A percentile compares a stretch with the other conserved stretches of the same genome.
Conservation (phyloP, 2,329 filamentous ascomycete genomes). For the Eutypa lata region DNA sequence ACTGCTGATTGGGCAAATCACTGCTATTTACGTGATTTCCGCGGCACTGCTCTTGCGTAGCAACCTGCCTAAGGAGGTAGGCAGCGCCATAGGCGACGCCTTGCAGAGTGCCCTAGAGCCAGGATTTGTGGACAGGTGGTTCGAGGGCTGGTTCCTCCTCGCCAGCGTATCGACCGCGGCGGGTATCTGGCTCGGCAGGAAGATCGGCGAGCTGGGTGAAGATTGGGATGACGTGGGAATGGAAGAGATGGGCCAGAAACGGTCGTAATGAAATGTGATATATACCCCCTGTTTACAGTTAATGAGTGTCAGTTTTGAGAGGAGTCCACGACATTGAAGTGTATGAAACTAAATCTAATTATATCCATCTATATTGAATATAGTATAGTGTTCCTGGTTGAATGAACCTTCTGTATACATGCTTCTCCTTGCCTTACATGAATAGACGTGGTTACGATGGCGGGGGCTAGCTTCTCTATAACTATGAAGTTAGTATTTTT, state of each 20-base stretch:
- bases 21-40: conserved; percentile 81
- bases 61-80: conserved; percentile 74
- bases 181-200: conserved; percentile 72
- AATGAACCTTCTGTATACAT: no score
- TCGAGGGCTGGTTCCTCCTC: conserved; percentile 79
- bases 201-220: conserved; percentile 50
- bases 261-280: conserved; percentile 44
- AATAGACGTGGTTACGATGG: no score
- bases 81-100: conserved; percentile 73
- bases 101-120: conserved; percentile 73
- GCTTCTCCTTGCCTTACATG: no score
- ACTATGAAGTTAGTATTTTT: no score
- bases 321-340: neutral
- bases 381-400: no score
- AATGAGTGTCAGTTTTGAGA: conserved; percentile 3
- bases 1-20: conserved; percentile 75
- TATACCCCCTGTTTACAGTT: neutral
- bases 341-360: neutral
- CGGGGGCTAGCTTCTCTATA: no score
- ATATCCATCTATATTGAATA: no score
- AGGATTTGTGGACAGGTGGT: conserved; percentile 76
- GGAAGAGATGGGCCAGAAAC: conserved; percentile 71
- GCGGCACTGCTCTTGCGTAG: conserved; percentile 73
- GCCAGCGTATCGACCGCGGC: conserved; percentile 63
- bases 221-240: conserved; percentile 59